Base-by-base conservation (phyloP, 2,329 filamentous ascomycete species). In the Alternaria alternata region DNA sequence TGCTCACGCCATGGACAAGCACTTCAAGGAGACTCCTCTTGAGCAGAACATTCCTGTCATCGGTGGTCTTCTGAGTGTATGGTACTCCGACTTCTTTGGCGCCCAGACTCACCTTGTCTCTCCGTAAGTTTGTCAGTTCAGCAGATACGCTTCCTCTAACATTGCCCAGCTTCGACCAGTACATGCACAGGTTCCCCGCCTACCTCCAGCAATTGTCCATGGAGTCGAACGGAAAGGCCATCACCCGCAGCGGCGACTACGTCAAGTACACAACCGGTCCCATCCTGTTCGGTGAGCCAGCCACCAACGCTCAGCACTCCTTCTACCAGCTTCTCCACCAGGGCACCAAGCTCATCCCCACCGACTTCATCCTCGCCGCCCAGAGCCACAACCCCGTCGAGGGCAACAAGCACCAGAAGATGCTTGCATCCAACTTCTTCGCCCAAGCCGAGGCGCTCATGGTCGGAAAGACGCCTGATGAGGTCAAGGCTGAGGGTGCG, bases 281-380 rank as follows among this genome's bases (percentile, higher is more conserved):
- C 55, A 94, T 99, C 78, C 85, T 99, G 65, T 99, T 99, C 78
- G 95, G 95, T 77, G 95, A 99, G 86, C 95, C 95, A 54, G 96
- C 93, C 82, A 99, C 95, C 80, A 99, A 99, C 79, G 95, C 95
- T 44, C 95, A 99, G 85, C 95, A 99, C 88, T 98, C 95, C 63
- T 99, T 99, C 89, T 99, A 96, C 90, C 95, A 99, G 87, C 90
- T 99, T 48, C 89, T 99, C 61, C 95, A 99, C 86, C 95, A 99
- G 82, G 95, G 95, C 75, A 99, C 95, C 73, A 98, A 98, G 88
- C 89, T 99, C 75, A 98, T 99, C 78, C 95, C 95, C 16, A 91
- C 94, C 71, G 95, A 99, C 83, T 99, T 99, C 85, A 96, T 99
- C 83, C 85, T 99, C 72, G 95, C 95, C 39, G 94, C 93, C 67